phyloP scores from a whole-genome alignment of 2,329 filamentous ascomycete genomes.

The Alternaria incomplexa region DNA sequence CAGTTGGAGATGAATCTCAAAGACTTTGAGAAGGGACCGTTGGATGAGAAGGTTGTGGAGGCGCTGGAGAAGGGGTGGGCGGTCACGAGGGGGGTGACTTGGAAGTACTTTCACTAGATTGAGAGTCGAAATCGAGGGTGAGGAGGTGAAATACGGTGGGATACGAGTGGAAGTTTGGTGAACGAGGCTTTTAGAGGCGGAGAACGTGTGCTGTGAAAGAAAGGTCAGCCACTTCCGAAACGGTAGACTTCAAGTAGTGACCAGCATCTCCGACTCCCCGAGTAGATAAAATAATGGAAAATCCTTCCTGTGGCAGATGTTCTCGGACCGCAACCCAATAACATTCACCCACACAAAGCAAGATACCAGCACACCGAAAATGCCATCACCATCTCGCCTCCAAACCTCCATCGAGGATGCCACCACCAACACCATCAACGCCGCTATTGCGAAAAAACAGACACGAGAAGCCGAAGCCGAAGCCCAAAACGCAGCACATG shows the following conservation, averaged over 20 bases:
- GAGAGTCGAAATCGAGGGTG: neutral
- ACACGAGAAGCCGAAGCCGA: neutral
- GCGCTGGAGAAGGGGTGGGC: slow-evolving; percentile 63
- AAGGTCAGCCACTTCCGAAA: neutral
- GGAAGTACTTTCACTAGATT: slow-evolving; percentile 21
- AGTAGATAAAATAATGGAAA: neutral
- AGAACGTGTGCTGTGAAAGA: neutral
- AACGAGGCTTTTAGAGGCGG: no score
- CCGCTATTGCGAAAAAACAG: neutral
- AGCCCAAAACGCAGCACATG: neutral
- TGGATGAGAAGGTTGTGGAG: slow-evolving; percentile 61
- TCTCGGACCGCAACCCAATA: neutral
- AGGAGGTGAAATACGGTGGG: neutral
- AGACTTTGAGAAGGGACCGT: slow-evolving; percentile 66
- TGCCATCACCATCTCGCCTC: neutral
- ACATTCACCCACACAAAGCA: neutral
- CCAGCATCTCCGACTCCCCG: no score
- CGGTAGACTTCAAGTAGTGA: neutral
- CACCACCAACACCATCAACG: neutral
- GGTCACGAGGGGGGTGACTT: slow-evolving; percentile 40
- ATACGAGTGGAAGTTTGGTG: no score
- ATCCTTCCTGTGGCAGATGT: no score
- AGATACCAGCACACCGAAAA: neutral
- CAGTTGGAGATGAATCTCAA: slow-evolving; percentile 63
- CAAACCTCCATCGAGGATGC: neutral